These are phyloP conservation scores for Daldinia eschscholtzii DNA, from an alignment of 2,329 filamentous ascomycete genomes.

Conservation along the genomic window DNA sequence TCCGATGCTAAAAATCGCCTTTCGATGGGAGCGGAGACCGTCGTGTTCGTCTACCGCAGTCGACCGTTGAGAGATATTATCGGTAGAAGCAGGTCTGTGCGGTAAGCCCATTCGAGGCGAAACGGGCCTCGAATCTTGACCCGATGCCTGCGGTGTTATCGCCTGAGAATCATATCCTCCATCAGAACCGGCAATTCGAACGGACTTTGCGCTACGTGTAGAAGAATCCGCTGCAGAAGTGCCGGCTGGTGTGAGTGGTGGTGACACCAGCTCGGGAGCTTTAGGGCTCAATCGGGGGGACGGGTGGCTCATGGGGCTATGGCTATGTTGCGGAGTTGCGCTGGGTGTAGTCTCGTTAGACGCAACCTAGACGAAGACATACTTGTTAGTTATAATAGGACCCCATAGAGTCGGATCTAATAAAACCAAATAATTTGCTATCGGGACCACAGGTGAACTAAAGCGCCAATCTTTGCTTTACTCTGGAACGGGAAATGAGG, in stretches of 20 bases:
- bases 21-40: slow-evolving; percentile 59
- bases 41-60: slow-evolving; percentile 55
- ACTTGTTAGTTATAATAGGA: slow-evolving; percentile 38
- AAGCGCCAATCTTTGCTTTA: slow-evolving; percentile 1
- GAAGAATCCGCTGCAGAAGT: slow-evolving; percentile 64
- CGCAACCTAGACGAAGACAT: slow-evolving; percentile 59
- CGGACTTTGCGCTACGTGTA: slow-evolving; percentile 45
- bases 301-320: slow-evolving; percentile 72
- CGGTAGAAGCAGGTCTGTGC: slow-evolving; percentile 60
- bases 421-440: slow-evolving; percentile 13
- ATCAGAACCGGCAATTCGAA: slow-evolving; percentile 44
- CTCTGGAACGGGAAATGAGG: slow-evolving; percentile 9
- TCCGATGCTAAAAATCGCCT: slow-evolving; percentile 66
- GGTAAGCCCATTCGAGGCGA: slow-evolving; percentile 57
- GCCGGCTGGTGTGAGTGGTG: slow-evolving; percentile 87
- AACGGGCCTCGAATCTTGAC: slow-evolving; percentile 63
- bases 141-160: slow-evolving; percentile 78
- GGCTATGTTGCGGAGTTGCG: slow-evolving; percentile 74
- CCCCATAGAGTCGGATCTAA: slow-evolving; percentile 4
- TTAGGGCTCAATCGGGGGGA: slow-evolving; percentile 77
- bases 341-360: slow-evolving; percentile 71
- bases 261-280: slow-evolving; percentile 81
- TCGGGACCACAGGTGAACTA: background rate
- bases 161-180: slow-evolving; percentile 55
- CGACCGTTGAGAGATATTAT: slow-evolving; percentile 58